Conservation (phyloP, 768 basidiomycete genomes). For the Serpula lacrymans region DNA sequence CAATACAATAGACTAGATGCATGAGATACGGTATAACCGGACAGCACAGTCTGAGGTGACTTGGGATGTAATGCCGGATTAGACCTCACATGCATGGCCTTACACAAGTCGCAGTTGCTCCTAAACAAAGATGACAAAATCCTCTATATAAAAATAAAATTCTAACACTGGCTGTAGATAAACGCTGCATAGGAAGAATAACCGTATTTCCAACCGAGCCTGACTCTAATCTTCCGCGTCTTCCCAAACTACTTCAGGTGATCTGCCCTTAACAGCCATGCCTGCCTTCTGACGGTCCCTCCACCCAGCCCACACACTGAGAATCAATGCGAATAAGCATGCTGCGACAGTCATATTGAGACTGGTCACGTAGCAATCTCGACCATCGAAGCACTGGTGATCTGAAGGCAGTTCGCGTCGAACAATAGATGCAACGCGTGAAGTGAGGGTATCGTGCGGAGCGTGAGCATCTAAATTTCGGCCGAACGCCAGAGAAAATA, state of each 20-base stretch:
- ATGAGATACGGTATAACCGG: too few species aligned
- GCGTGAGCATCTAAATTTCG: constrained; percentile 74
- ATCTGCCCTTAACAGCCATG: constrained; percentile 29
- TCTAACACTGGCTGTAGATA: too few species aligned
- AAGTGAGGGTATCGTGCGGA: constrained; percentile 1
- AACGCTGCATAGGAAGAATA: too few species aligned
- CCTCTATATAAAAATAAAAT: too few species aligned
- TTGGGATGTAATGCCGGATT: too few species aligned
- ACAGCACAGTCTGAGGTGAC: too few species aligned
- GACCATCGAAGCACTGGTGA: constrained; percentile 54
- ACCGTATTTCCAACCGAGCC: too few species aligned
- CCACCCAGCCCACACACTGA: constrained; percentile 36
- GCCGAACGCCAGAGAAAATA: constrained; percentile 85
- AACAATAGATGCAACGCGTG: constrained; percentile 1
- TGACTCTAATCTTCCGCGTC: constrained; percentile 11
- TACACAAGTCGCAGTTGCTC: too few species aligned
- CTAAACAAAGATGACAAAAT: too few species aligned
- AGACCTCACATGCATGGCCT: too few species aligned
- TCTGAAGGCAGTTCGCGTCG: constrained; percentile 21
- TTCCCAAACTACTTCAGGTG: constrained; percentile 20
- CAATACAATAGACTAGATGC: too few species aligned
- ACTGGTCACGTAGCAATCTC: constrained; percentile 57
- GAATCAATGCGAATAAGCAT: constrained; percentile 31
- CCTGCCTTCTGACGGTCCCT: constrained; percentile 29
- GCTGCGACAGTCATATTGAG: constrained; percentile 44